Percentiles rank a stretch among this genome's conserved stretches.
These are phyloP conservation scores for Ceratobasidium sp. DNA, from an alignment of 1,284 basidiomycete genomes.

Conservation along the genomic window DNA sequence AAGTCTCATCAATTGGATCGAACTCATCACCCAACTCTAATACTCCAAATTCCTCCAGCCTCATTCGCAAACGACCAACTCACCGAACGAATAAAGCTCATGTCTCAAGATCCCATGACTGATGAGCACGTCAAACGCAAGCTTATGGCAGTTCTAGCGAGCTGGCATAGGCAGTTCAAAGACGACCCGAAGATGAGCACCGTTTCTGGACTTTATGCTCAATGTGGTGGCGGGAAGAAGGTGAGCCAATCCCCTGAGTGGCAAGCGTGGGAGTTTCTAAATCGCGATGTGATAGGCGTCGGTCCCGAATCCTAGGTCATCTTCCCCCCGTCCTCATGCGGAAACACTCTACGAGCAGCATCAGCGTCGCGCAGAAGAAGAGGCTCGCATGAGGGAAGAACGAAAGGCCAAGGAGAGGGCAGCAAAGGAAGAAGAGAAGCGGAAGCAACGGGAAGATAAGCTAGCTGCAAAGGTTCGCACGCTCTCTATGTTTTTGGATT, in stretches of 20 bases:
- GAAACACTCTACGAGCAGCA: constrained; percentile 41
- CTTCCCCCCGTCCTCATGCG: constrained; percentile 27
- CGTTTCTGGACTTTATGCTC: constrained; percentile 73
- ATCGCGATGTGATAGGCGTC: constrained; percentile 1
- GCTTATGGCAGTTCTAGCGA: constrained; percentile 78
- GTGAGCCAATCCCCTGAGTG: too few relatives aligned
- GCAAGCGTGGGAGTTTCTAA: not conserved
- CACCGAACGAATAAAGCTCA: constrained; percentile 80
- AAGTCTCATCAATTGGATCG: constrained; percentile 45
- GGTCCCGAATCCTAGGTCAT: not conserved
- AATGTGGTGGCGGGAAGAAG: constrained; percentile 55
- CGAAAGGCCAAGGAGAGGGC: constrained; percentile 58
- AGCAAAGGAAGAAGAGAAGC: constrained; percentile 65
- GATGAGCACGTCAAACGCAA: constrained; percentile 91
- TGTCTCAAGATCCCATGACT: constrained; percentile 70
- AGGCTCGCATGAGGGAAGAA: constrained; percentile 53
- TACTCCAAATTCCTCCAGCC: constrained; percentile 56
- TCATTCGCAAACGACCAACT: constrained; percentile 88
- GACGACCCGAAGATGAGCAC: constrained; percentile 81
- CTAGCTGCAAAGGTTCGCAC: constrained; percentile 55
- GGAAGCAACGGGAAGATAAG: constrained; percentile 61
- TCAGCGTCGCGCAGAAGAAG: constrained; percentile 51
- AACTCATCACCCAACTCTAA: constrained; percentile 41
- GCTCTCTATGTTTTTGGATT: not conserved
- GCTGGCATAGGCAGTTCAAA: constrained; percentile 88